These are phyloP conservation scores for Claviceps sp. DNA, from an alignment of 2,329 filamentous ascomycete genomes.

Conservation along the genomic window DNA sequence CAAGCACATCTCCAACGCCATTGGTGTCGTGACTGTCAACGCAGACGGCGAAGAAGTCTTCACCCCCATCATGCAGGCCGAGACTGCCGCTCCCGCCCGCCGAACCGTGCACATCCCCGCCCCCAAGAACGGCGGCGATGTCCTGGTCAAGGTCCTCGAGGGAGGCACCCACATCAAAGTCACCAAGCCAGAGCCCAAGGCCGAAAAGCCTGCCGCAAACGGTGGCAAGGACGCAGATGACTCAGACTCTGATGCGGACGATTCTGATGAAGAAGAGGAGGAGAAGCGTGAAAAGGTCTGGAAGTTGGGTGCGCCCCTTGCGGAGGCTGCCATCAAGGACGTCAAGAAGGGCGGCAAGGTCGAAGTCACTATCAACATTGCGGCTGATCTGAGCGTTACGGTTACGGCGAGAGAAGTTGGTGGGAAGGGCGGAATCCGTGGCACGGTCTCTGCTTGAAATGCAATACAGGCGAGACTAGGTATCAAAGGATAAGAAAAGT, in stretches of 20 bases:
- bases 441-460: conserved; percentile 27
- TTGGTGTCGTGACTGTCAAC: conserved; percentile 65
- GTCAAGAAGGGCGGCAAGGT: conserved; percentile 84
- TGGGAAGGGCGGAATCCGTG: conserved; percentile 71
- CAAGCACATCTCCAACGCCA: conserved; percentile 75
- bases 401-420: conserved; percentile 78
- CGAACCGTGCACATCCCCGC: conserved; percentile 67
- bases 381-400: conserved; percentile 64
- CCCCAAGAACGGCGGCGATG: conserved; percentile 71
- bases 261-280: conserved; percentile 63
- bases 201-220: conserved; percentile 55
- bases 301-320: conserved; percentile 73
- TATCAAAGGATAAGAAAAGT: neutral
- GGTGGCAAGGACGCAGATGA: conserved; percentile 47
- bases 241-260: conserved; percentile 41
- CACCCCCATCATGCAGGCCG: conserved; percentile 65
- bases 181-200: conserved; percentile 71
- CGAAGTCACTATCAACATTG: conserved; percentile 85
- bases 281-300: conserved; percentile 83
- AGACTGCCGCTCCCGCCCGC: conserved; percentile 83
- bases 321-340: conserved; percentile 71
- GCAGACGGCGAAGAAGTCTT: conserved; percentile 54
- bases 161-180: conserved; percentile 86
- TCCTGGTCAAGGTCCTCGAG: conserved; percentile 80
- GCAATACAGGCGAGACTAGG: neutral